Conservation (phyloP, 768 basidiomycete genomes). For the Lactarius pseudohatsudake region DNA sequence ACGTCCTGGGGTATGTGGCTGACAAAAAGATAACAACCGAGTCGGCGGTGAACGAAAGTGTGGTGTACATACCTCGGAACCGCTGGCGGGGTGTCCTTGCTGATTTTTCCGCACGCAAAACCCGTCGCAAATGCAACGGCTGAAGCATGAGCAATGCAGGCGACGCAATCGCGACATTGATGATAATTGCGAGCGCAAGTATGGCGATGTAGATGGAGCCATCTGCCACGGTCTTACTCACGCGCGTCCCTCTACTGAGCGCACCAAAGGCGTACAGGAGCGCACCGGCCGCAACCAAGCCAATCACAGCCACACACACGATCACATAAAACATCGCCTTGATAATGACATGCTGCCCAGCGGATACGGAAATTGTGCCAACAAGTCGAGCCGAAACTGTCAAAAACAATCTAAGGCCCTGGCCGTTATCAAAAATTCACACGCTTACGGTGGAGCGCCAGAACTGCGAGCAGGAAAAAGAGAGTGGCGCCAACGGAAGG, state of each 20-base stretch:
- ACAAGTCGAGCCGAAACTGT: conserved; percentile 25
- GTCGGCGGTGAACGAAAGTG: neutral
- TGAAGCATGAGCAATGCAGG: conserved; percentile 76
- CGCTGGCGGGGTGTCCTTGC: conserved; percentile 75
- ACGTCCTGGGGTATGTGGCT: conserved; percentile 72
- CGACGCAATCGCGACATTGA: conserved; percentile 65
- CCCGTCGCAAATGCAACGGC: conserved; percentile 59
- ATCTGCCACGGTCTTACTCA: conserved; percentile 53
- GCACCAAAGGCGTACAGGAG: conserved; percentile 66
- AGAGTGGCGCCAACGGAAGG: conserved; percentile 62
- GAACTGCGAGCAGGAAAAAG: conserved; percentile 56
- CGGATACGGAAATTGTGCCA: conserved; percentile 66
- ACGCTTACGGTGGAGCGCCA: conserved; percentile 55
- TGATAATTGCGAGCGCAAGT: conserved; percentile 54
- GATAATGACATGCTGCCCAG: conserved; percentile 58
- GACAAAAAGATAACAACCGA: conserved; percentile 22
- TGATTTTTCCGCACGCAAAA: conserved; percentile 52
- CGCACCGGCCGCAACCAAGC: conserved; percentile 67
- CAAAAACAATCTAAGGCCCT: neutral
- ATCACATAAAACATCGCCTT: conserved; percentile 63
- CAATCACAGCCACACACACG: conserved; percentile 52
- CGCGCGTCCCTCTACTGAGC: conserved; percentile 43
- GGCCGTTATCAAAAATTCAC: neutral
- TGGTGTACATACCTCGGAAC: conserved; percentile 60
- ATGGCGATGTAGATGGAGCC: conserved; percentile 72